These are phyloP conservation scores for Knoxia roxburghii DNA, from an alignment of 257 asterid species.

Conservation along the genomic window DNA sequence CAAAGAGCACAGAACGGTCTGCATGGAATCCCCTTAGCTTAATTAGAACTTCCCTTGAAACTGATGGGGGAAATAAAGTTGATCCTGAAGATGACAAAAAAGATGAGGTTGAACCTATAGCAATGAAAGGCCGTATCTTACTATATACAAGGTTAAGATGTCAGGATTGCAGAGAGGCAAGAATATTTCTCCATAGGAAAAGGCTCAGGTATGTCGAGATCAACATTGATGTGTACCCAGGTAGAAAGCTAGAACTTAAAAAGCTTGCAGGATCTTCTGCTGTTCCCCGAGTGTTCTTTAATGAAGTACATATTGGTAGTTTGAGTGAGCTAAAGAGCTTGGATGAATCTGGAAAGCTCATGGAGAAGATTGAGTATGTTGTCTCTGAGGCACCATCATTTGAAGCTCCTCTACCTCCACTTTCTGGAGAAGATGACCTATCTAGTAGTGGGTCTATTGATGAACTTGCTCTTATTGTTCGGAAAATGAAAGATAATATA, in stretches of 20 bases:
- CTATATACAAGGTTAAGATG: constrained; percentile 74
- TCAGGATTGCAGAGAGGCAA: constrained; percentile 52
- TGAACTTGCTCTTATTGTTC: constrained; percentile 77
- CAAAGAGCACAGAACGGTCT: constrained; percentile 33
- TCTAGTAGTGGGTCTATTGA: constrained; percentile 69
- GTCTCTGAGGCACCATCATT: constrained; percentile 59
- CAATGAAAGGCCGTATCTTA: constrained; percentile 75
- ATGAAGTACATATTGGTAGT: constrained; percentile 76
- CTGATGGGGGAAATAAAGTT: constrained; percentile 35
- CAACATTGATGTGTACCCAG: constrained; percentile 66
- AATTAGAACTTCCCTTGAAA: constrained; percentile 47
- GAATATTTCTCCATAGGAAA: constrained; percentile 52
- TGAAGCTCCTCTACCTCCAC: constrained; percentile 90
- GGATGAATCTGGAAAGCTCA: constrained; percentile 72
- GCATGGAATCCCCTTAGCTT: constrained; percentile 69
- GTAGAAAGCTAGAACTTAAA: constrained; percentile 71
- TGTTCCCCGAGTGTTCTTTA: constrained; percentile 77
- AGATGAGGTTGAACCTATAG: constrained; percentile 34
- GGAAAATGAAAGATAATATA: constrained; percentile 62
- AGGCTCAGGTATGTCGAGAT: constrained; percentile 75
- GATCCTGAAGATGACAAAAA: constrained; percentile 20
- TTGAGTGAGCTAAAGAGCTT: constrained; percentile 51
- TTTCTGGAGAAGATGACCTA: constrained; percentile 90
- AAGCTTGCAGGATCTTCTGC: constrained; percentile 60
- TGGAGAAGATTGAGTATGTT: constrained; percentile 74